Conservation (phyloP, 1,284 basidiomycete species). For the Ustilago tritici region DNA sequence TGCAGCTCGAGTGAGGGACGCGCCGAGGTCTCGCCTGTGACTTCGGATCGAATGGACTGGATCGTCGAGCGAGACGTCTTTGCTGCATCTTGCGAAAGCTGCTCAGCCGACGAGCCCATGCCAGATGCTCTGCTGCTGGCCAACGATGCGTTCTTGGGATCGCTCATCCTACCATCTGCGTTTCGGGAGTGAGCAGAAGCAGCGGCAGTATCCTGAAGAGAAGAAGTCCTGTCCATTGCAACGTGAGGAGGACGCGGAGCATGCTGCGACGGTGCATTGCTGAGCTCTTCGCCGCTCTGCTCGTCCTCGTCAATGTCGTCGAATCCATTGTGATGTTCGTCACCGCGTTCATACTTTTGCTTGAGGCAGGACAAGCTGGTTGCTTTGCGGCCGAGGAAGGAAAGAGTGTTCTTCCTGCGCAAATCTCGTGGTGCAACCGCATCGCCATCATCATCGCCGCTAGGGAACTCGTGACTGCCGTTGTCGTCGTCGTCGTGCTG, state of each 20-base stretch:
- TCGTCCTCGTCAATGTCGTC: slow-evolving; percentile 51
- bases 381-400: slow-evolving; percentile 72
- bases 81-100: slow-evolving; percentile 35
- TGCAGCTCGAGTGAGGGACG: slow-evolving; percentile 56
- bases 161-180: slow-evolving; percentile 1
- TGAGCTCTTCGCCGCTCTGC: slow-evolving; percentile 25
- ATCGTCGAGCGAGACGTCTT: slow-evolving; percentile 50
- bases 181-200: slow-evolving; percentile 6
- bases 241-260: slow-evolving; percentile 2
- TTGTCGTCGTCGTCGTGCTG: slow-evolving; percentile 4
- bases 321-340: slow-evolving; percentile 36
- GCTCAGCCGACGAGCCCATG: slow-evolving; percentile 40
- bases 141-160: slow-evolving; percentile 17
- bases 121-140: slow-evolving; percentile 33
- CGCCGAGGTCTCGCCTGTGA: slow-evolving; percentile 57
- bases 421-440: slow-evolving; percentile 9
- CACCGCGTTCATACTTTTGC: slow-evolving; percentile 62
- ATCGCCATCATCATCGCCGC: slow-evolving; percentile 16
- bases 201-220: slow-evolving; percentile 16
- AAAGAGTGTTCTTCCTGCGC: slow-evolving; percentile 71
- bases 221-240: slow-evolving; percentile 25
- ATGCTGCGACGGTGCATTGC: slow-evolving; percentile 14
- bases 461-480: not conserved
- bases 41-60: slow-evolving; percentile 49
- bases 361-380: slow-evolving; percentile 70